Percentiles rank a stretch among this genome's conserved stretches.
These are phyloP conservation scores for Singerocomus rubriflavus DNA, from an alignment of 1,284 basidiomycete species.

Conservation along the genomic window DNA sequence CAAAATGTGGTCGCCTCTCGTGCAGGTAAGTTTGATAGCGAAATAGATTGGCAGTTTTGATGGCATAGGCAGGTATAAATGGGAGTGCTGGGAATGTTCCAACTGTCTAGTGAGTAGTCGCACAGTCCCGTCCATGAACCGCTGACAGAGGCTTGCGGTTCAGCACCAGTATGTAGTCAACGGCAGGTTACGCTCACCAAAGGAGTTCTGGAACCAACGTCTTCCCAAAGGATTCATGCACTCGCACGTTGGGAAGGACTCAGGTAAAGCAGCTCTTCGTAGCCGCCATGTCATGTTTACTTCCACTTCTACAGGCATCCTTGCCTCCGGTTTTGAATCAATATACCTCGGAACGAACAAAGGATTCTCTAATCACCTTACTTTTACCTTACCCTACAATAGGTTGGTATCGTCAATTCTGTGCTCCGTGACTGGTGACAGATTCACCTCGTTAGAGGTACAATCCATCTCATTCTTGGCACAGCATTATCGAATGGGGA, in stretches of 20 bases:
- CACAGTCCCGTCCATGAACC: not conserved
- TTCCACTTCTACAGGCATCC: conserved; percentile 32
- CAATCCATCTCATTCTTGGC: conserved; percentile 57
- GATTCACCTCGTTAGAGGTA: conserved; percentile 43
- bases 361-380: conserved; percentile 35
- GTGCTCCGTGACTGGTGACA: not conserved
- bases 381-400: conserved; percentile 47
- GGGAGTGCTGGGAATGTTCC: conserved; percentile 70
- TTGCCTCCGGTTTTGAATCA: conserved; percentile 19
- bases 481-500: conserved; percentile 38
- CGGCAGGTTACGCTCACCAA: conserved; percentile 30
- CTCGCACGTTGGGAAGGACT: conserved; percentile 30
- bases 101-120: conserved; percentile 37
- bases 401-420: conserved; percentile 35
- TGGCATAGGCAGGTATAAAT: conserved; percentile 50
- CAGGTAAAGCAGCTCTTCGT: conserved; percentile 17
- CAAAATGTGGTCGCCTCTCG: conserved; percentile 63
- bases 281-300: not conserved
- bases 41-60: conserved; percentile 9
- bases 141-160: not conserved
- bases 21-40: conserved; percentile 48
- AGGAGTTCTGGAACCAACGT: conserved; percentile 42
- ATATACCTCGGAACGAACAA: conserved; percentile 31
- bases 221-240: conserved; percentile 28
- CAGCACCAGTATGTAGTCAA: conserved; percentile 17